A percentile compares a stretch with the other conserved stretches of the same genome.
Conservation (phyloP, 2,329 filamentous ascomycete genomes). For the Cladosporium velox region DNA sequence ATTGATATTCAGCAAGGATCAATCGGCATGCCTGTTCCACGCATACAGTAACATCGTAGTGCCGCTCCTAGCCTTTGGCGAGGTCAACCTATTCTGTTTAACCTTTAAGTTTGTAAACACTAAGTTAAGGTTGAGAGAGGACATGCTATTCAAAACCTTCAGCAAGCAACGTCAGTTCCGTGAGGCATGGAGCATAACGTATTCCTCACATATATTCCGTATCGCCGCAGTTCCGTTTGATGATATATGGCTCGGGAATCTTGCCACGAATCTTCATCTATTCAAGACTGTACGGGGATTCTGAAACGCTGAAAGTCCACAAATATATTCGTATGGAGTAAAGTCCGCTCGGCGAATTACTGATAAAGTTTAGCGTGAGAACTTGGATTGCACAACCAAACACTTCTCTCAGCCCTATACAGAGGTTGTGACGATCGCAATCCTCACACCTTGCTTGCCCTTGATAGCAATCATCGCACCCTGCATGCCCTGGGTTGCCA, state of each 20-base stretch:
- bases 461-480: background rate
- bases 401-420: background rate
- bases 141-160: background rate
- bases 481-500: background rate
- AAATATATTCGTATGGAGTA: background rate
- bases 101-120: background rate
- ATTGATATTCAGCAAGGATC: background rate
- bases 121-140: background rate
- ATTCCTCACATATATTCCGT: background rate
- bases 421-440: slow-evolving; percentile 12
- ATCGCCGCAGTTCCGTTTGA: background rate
- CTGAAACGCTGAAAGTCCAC: background rate
- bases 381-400: background rate
- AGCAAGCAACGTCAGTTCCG: background rate
- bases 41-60: background rate
- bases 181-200: background rate
- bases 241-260: background rate
- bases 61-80: background rate
- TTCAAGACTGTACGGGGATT: background rate
- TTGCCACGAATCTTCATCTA: background rate
- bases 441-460: slow-evolving; percentile 1
- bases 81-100: background rate
- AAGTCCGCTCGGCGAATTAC: slow-evolving; percentile 12
- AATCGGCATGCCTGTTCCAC: background rate
- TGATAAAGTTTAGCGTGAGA: background rate